Evolutionary conservation across 352 stramenopile genomes (phyloP).

Genomic region (Saprolegnia diclina): DNA sequence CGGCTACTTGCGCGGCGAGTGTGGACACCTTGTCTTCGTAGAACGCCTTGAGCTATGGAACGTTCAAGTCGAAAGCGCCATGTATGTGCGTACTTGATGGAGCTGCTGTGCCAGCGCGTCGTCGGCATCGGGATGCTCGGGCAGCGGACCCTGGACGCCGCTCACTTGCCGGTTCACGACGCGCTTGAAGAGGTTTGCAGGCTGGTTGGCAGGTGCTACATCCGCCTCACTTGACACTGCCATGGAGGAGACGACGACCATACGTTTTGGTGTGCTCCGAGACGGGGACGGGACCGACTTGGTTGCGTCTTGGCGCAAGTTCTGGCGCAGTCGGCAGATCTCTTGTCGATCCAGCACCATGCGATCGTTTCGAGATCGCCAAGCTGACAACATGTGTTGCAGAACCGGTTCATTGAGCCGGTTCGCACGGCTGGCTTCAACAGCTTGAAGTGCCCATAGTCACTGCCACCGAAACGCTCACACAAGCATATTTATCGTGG

Average conservation of each 20-base stretch:
- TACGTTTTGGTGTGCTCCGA: neutral
- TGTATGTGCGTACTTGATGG: neutral
- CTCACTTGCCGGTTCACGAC: conserved; percentile 2
- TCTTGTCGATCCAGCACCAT: conserved; percentile 23
- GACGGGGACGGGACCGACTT: neutral
- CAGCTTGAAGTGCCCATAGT: too few species aligned
- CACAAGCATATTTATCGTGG: too few species aligned
- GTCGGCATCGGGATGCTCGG: neutral
- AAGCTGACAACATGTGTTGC: too few species aligned
- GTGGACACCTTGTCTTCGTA: conserved; percentile 19
- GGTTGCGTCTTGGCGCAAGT: neutral
- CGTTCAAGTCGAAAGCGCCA: neutral
- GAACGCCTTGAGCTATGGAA: conserved; percentile 18
- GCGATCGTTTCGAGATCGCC: neutral
- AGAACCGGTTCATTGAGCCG: too few species aligned
- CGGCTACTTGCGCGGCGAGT: neutral
- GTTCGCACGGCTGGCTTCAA: too few species aligned
- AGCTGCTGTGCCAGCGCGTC: conserved; percentile 5
- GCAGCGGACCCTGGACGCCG: neutral
- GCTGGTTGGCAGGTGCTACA: neutral
- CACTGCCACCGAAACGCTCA: too few species aligned
- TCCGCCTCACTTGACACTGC: neutral
- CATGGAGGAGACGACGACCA: neutral
- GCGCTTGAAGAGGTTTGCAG: conserved; percentile 15
- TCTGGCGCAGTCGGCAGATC: conserved; percentile 23